phyloP scores from a whole-genome alignment of 2,329 filamentous ascomycete species.

The Aspergillus caelatus region DNA sequence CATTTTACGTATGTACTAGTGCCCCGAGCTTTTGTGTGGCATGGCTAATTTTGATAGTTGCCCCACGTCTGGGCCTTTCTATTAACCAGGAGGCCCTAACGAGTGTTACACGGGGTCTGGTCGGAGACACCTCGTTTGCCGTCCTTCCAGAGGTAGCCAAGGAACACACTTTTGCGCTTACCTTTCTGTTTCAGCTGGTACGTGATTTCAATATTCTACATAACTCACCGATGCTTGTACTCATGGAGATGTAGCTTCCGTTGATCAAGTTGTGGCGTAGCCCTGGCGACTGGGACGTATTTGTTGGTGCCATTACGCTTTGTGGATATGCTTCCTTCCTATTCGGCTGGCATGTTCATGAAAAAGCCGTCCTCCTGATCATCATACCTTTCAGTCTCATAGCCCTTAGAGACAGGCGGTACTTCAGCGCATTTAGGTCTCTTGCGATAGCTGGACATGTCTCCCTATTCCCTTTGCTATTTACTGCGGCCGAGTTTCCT shows the following conservation, averaged over 20 bases:
- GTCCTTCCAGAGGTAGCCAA: slow-evolving; percentile 86
- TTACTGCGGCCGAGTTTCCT: slow-evolving; percentile 88
- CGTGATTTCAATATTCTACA: slow-evolving; percentile 19
- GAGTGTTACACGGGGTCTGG: slow-evolving; percentile 88
- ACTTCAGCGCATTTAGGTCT: slow-evolving; percentile 88
- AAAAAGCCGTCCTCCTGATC: slow-evolving; percentile 92
- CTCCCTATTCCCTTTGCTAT: slow-evolving; percentile 90
- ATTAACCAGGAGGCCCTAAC: slow-evolving; percentile 75
- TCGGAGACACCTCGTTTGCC: slow-evolving; percentile 92
- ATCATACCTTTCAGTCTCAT: slow-evolving; percentile 95
- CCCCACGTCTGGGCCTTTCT: slow-evolving; percentile 74
- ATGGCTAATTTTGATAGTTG: slow-evolving; percentile 60
- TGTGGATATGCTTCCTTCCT: slow-evolving; percentile 96
- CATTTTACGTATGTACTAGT: slow-evolving; percentile 68
- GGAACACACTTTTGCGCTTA: slow-evolving; percentile 77
- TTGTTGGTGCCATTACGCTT: slow-evolving; percentile 85
- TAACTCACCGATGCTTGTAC: slow-evolving; percentile 21
- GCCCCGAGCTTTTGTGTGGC: not conserved
- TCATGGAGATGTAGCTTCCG: slow-evolving; percentile 56
- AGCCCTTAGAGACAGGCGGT: slow-evolving; percentile 83
- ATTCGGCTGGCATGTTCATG: slow-evolving; percentile 98
- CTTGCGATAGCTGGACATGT: slow-evolving; percentile 92
- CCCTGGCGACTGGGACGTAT: slow-evolving; percentile 78
- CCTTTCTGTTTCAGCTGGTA: slow-evolving; percentile 77
- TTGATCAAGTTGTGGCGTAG: slow-evolving; percentile 79